Evolutionary conservation across 2,329 filamentous ascomycete species (phyloP).

Genomic region (Pezicula radicicola): DNA sequence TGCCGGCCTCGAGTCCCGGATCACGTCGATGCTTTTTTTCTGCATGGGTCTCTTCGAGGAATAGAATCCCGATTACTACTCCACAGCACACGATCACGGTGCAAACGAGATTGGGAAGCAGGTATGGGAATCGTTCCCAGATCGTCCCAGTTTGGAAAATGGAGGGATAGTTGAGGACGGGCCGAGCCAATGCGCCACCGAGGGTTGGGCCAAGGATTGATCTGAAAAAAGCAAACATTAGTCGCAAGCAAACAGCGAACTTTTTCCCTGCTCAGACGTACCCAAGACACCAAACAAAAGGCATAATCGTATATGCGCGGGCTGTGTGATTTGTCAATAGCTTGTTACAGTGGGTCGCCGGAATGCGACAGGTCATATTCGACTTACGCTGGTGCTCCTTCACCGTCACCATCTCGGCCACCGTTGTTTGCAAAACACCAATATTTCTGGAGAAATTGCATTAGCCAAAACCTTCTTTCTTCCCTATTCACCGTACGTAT

Average conservation of each 20-base stretch:
- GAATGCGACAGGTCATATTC: slow-evolving; percentile 18
- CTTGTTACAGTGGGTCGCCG: slow-evolving; percentile 22
- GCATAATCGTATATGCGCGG: slow-evolving; percentile 95
- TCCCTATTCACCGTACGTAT: slow-evolving; percentile 9
- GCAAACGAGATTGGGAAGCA: slow-evolving; percentile 90
- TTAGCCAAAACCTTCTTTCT: slow-evolving; percentile 19
- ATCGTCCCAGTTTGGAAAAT: slow-evolving; percentile 71
- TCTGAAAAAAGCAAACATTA: slow-evolving; percentile 37
- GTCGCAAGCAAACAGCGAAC: slow-evolving; percentile 22
- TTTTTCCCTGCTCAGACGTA: slow-evolving; percentile 36
- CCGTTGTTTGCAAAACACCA: slow-evolving; percentile 90
- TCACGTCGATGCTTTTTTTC: slow-evolving; percentile 76
- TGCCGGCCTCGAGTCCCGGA: slow-evolving; percentile 71
- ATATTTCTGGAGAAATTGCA: slow-evolving; percentile 64
- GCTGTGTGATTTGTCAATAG: slow-evolving; percentile 46
- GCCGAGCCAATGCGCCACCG: slow-evolving; percentile 84
- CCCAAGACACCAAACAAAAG: slow-evolving; percentile 96
- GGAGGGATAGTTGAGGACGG: slow-evolving; percentile 76
- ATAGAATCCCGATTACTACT: slow-evolving; percentile 75
- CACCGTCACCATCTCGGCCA: slow-evolving; percentile 87
- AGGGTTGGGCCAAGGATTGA: slow-evolving; percentile 92
- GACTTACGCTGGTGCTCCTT: slow-evolving; percentile 89
- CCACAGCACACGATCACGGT: slow-evolving; percentile 73
- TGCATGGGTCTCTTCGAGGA: slow-evolving; percentile 90
- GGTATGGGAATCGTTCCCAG: slow-evolving; percentile 84